Evolutionary conservation across 192 early-diverging fungal genomes (phyloP).

Genomic region (Coemansia sp.): DNA sequence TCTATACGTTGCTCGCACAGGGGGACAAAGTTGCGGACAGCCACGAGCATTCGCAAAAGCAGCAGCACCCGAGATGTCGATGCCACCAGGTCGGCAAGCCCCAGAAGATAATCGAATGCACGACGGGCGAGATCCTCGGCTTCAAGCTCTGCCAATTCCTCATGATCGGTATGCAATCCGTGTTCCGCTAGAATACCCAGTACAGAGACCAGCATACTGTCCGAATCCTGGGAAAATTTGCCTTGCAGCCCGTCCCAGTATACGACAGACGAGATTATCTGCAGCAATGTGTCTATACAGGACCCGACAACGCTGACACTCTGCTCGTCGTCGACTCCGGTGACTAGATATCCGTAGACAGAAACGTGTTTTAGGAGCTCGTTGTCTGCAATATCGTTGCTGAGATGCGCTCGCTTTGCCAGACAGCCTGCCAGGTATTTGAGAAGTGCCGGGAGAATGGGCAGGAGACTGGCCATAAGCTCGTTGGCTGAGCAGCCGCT

Average conservation of each 20-base stretch:
- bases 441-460: conserved; percentile 41
- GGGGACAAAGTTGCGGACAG: conserved; percentile 23
- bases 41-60: conserved; percentile 37
- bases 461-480: conserved; percentile 26
- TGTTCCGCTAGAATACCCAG: conserved; percentile 32
- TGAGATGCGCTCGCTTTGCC: conserved; percentile 17
- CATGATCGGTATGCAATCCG: conserved; percentile 25
- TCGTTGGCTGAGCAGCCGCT: conserved; percentile 25
- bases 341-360: not conserved
- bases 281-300: conserved; percentile 38
- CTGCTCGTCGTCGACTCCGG: conserved; percentile 11
- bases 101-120: conserved; percentile 40
- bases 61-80: conserved; percentile 13
- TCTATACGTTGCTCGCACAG: conserved; percentile 10
- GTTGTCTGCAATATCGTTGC: conserved; percentile 20
- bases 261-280: conserved; percentile 25
- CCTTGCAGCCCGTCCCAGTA: conserved; percentile 49
- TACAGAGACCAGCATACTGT: conserved; percentile 9
- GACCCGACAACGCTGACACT: conserved; percentile 18
- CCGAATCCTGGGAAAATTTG: not conserved
- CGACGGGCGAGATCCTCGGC: conserved; percentile 24
- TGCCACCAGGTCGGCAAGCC: conserved; percentile 13
- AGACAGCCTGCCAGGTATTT: conserved; percentile 34
- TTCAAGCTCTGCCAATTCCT: conserved; percentile 19
- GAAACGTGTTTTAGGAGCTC: not conserved